Evolutionary conservation across 768 basidiomycete species (phyloP).

Genomic region (Rubroboletus satanas): DNA sequence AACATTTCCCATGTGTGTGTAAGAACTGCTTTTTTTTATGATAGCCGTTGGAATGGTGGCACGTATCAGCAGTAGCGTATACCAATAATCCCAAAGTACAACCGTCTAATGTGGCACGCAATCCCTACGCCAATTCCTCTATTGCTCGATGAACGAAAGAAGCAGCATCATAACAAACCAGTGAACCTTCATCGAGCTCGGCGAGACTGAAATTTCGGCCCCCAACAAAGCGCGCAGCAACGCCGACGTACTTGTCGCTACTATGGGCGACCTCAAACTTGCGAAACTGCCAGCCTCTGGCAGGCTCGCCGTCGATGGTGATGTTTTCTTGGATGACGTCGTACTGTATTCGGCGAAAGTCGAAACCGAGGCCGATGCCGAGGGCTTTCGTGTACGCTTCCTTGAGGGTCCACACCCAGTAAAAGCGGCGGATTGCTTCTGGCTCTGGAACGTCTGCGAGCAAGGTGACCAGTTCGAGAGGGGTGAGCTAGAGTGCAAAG

Average conservation of each 20-base stretch:
- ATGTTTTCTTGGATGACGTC: conserved; percentile 49
- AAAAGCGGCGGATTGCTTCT: conserved; percentile 61
- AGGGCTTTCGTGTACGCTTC: conserved; percentile 90
- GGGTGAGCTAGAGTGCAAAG: conserved; percentile 36
- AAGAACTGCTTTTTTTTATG: neutral
- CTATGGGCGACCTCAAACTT: conserved; percentile 52
- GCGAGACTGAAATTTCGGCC: conserved; percentile 33
- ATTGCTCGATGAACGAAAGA: conserved; percentile 48
- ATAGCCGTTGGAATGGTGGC: neutral
- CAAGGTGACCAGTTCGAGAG: conserved; percentile 32
- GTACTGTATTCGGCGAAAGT: conserved; percentile 74
- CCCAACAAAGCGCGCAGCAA: conserved; percentile 60
- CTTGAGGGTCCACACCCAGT: conserved; percentile 87
- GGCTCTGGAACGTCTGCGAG: conserved; percentile 39
- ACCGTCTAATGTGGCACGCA: conserved; percentile 11
- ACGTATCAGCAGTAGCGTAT: conserved; percentile 4
- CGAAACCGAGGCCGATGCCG: conserved; percentile 78
- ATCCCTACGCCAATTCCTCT: conserved; percentile 34
- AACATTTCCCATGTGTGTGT: conserved; percentile 9
- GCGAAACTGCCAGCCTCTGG: conserved; percentile 64
- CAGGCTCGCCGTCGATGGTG: conserved; percentile 53
- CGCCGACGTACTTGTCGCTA: conserved; percentile 58
- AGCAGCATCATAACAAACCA: conserved; percentile 45
- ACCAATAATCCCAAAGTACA: conserved; percentile 16
- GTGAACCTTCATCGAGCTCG: conserved; percentile 36